These are phyloP conservation scores for Alisma plantagoaquatica DNA, from an alignment of 106 monocot species.

Conservation along the genomic window DNA sequence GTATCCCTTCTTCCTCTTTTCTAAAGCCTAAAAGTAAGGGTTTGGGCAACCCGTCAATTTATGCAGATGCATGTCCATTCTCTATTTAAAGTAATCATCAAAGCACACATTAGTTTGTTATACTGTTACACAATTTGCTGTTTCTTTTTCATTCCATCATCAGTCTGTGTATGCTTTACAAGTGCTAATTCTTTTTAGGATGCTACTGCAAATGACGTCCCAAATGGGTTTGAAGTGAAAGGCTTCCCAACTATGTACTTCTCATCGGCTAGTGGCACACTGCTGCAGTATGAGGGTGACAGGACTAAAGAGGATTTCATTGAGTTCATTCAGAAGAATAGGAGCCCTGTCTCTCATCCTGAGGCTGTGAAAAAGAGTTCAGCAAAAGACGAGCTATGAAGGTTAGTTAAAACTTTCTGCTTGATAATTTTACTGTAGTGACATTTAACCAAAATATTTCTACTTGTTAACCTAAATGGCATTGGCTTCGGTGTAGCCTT, in stretches of 20 bases:
- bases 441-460: no score
- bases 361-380: constrained; percentile 7
- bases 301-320: constrained; percentile 54
- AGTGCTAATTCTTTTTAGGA: no score
- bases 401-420: no score
- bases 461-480: no score
- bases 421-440: no score
- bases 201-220: constrained; percentile 78
- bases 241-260: constrained; percentile 78
- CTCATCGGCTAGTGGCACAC: constrained; percentile 46
- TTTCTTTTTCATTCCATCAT: constrained; percentile 1
- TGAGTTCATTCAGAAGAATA: constrained; percentile 40
- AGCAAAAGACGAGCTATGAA: constrained; percentile 61
- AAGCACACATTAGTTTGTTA: no score
- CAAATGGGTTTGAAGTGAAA: constrained; percentile 40
- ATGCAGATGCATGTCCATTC: neutral
- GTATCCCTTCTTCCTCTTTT: neutral
- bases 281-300: constrained; percentile 34
- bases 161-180: neutral
- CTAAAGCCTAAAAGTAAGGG: neutral
- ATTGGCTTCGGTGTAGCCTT: no score
- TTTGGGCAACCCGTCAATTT: neutral
- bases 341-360: no score
- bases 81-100: no score
- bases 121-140: no score